Base-by-base conservation (phyloP, 768 basidiomycete species). In the Leccinum subgranulosum region DNA sequence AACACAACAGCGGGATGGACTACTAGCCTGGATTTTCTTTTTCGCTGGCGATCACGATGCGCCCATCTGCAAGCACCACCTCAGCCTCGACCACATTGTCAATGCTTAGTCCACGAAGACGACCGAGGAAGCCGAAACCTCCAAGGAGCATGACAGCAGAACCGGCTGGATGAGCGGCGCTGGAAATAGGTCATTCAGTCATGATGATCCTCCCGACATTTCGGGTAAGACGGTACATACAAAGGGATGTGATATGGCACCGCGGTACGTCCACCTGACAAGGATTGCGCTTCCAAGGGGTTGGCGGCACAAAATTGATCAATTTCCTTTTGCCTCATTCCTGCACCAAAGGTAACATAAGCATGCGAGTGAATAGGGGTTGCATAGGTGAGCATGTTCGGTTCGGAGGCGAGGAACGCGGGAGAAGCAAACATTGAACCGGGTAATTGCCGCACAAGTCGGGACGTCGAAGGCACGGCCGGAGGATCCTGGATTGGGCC, bases 41-140 rank as follows among this genome's bases (percentile, higher is more conserved):
- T 65, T 94, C 85, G 61, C 80, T 92, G 6, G 87, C 83, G 58
- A 87, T 80, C 21, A 93, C 81, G 48, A 97, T 88, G n/a, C 84
- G 76, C 5, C 94, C 94, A 71, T 96, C 92, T 4, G 93, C 89
- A 17, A 94, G 79, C 2, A 97, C 94, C 74, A 94, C 86, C 73
- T 98, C 94, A 0, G 90, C 88, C 66, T 97, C 94, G 6, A 95
- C 88, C 25, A 96, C 75, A 67, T 90, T 92, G 70, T 98, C 94
- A 67, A 94, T 83, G 57, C 91, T 94, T 54, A 97, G 77, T 6
- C 94, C 94, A 60, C 87, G 83, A 63, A 93, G 73, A 52, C 94
- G 81, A 52, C 90, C 86, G 46, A 94, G 76, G 75, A 96, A 87
- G 1, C 94, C 94, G 66, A 96, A 96, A 1, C 94, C 94, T 17